Evolutionary conservation across 257 asterid species (phyloP).

Genomic region (Solanum bulbocastanum): DNA sequence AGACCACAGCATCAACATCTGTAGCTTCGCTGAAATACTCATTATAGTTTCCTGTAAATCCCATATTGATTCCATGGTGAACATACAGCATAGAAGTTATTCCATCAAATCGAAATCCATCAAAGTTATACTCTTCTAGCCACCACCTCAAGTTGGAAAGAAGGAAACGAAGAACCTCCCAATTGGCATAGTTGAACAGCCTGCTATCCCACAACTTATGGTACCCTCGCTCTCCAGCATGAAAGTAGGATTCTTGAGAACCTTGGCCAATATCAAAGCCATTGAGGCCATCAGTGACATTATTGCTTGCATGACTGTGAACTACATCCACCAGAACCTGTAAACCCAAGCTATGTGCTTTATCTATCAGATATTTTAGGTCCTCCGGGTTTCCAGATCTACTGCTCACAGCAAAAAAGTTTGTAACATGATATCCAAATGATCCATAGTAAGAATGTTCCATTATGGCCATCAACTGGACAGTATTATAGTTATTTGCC

Average conservation of each 20-base stretch:
- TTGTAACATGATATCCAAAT: slow-evolving; percentile 91
- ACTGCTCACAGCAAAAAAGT: slow-evolving; percentile 88
- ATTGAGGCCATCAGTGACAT: slow-evolving; percentile 77
- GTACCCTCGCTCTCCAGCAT: slow-evolving; percentile 77
- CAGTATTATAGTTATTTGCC: slow-evolving; percentile 76
- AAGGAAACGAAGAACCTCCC: slow-evolving; percentile 98
- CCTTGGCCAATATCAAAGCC: slow-evolving; percentile 89
- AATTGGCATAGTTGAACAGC: slow-evolving; percentile 75
- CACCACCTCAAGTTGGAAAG: slow-evolving; percentile 95
- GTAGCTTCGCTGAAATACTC: slow-evolving; percentile 85
- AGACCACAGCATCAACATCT: slow-evolving; percentile 90
- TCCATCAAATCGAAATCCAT: slow-evolving; percentile 97
- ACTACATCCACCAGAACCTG: slow-evolving; percentile 84
- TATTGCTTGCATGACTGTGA: slow-evolving; percentile 95
- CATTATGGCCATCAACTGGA: slow-evolving; percentile 97
- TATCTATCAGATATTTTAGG: slow-evolving; percentile 86
- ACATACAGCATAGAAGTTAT: slow-evolving; percentile 93
- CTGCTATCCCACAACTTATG: slow-evolving; percentile 93
- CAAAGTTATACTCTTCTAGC: slow-evolving; percentile 87
- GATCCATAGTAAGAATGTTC: slow-evolving; percentile 96
- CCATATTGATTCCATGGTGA: slow-evolving; percentile 82
- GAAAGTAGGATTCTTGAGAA: slow-evolving; percentile 92
- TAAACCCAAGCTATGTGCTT: slow-evolving; percentile 89
- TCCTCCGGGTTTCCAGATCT: slow-evolving; percentile 96
- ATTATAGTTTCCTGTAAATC: slow-evolving; percentile 68